A percentile compares a stretch with the other conserved stretches of the same genome.
Conservation (phyloP, 225 moss, liverwort and hornwort species). For the Sphagnum contortum region DNA sequence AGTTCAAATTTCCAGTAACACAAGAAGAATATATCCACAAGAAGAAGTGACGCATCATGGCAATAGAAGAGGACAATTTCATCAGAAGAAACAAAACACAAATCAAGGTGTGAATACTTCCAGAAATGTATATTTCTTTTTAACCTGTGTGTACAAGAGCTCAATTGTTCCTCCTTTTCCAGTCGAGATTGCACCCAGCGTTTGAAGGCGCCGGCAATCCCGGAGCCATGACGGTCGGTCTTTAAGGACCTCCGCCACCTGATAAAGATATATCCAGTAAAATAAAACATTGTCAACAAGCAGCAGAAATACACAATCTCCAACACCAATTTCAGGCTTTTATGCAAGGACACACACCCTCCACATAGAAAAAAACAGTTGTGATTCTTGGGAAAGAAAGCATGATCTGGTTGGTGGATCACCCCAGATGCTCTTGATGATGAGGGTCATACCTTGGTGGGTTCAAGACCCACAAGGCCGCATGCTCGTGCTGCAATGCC, state of each 20-base stretch:
- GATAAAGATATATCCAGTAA: background rate
- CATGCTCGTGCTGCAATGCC: conserved; percentile 99
- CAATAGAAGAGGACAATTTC: background rate
- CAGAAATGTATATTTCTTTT: background rate
- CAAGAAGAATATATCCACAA: no score
- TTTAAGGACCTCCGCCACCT: conserved; percentile 84
- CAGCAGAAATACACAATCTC: conserved; percentile 50
- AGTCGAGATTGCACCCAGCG: conserved; percentile 86
- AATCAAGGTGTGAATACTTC: background rate
- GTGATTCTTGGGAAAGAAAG: no score
- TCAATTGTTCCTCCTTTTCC: conserved; percentile 92
- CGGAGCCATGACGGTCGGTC: conserved; percentile 92
- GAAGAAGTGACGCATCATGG: background rate
- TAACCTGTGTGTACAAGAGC: conserved; percentile 90
- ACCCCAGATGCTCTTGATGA: conserved; percentile 60
- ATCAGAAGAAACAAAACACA: background rate
- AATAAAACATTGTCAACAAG: background rate
- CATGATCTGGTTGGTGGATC: no score
- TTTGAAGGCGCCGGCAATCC: conserved; percentile 95
- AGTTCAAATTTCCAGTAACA: no score
- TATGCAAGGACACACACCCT: no score
- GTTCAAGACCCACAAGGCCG: conserved; percentile 96
- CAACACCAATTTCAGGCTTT: conserved; percentile 76
- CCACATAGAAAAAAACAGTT: no score
- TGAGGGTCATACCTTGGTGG: conserved; percentile 87